Evolutionary conservation across 495 filamentous ascomycete species (phyloP), one percentile per base, ranked within the genome.

Genomic region (Peziza echinospora): DNA sequence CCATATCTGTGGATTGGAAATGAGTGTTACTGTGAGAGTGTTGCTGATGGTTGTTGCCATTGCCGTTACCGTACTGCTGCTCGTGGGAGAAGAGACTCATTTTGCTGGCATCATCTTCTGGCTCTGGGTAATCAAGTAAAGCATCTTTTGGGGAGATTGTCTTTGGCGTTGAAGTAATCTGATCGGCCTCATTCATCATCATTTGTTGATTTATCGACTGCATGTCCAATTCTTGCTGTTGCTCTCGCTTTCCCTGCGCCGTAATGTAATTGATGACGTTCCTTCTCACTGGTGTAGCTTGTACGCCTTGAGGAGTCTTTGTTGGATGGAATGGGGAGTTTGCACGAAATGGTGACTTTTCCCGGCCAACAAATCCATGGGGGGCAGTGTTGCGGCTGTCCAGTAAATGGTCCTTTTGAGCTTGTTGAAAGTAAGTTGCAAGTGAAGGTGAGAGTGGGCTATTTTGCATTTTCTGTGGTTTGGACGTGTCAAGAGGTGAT

Each of bases 121-220:
- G 62, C 39, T 85, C 80, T 47, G 78, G 69, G 60, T 84, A 93
- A 22, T 93, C 87, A 49, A 92, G 65, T 49, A 87, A 60, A 4
- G 85, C 84, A 56, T 96, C 89, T 67, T 94, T 92, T 24, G 89
- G 89, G 11, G 89, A 97, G 45, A 97, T 94, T 5, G 91, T 94
- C 59, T 82, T 82, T 0, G 82, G 76, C 10, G 75, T 75, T 49
- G 65, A 54, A 6, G 44, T 23, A 37, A 55, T 58, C 6, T 67
- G 62, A 17, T 67, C 57, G 23, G 59, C 55, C 56, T 61, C 51
- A 61, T 63, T 51, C 43, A 60, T 60, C 50, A 74, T 60, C 50
- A 74, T 60, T 44, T 73, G 71, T 45, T 69, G 66, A 47, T 64
- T 65, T 23, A 73, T 49, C 44, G 67, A 70, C 43, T 58, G 60